phyloP scores from a whole-genome alignment of 2,329 filamentous ascomycete species.

The Lecanoromycetidae sp. region DNA sequence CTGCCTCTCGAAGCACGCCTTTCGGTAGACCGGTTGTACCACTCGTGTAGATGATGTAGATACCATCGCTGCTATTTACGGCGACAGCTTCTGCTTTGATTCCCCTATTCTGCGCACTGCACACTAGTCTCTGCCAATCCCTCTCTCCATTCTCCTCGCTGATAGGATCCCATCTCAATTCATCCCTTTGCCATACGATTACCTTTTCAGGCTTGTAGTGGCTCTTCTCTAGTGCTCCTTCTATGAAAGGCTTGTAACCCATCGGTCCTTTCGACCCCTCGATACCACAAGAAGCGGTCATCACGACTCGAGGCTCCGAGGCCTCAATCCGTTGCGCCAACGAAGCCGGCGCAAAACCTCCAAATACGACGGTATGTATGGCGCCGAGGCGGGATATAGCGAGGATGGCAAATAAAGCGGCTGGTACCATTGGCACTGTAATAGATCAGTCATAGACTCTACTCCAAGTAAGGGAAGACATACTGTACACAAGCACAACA shows the following conservation, averaged over 20 bases:
- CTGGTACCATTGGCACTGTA: slow-evolving; percentile 90
- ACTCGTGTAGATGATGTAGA: slow-evolving; percentile 89
- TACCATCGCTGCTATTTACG: slow-evolving; percentile 60
- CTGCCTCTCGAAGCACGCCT: slow-evolving; percentile 69
- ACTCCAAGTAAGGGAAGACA: slow-evolving; percentile 23
- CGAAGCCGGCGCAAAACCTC: slow-evolving; percentile 71
- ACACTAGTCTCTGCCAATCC: slow-evolving; percentile 66
- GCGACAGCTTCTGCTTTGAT: slow-evolving; percentile 63
- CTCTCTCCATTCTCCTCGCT: slow-evolving; percentile 55
- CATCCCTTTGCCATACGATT: slow-evolving; percentile 73
- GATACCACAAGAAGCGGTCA: slow-evolving; percentile 87
- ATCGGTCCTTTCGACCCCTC: slow-evolving; percentile 72
- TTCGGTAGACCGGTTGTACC: slow-evolving; percentile 74
- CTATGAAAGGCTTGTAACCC: slow-evolving; percentile 64
- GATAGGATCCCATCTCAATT: slow-evolving; percentile 62
- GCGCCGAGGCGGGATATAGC: slow-evolving; percentile 72
- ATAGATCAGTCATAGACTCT: slow-evolving; percentile 7
- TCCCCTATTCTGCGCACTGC: slow-evolving; percentile 55
- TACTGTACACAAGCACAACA: slow-evolving; percentile 81
- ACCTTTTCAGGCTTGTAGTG: slow-evolving; percentile 59
- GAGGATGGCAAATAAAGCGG: slow-evolving; percentile 73
- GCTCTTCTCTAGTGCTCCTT: slow-evolving; percentile 57
- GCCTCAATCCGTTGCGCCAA: slow-evolving; percentile 83
- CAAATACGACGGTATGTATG: slow-evolving; percentile 85
- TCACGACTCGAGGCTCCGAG: slow-evolving; percentile 59